Conservation (phyloP, 2,329 filamentous ascomycete genomes). For the Plectosphaerella sp. region DNA sequence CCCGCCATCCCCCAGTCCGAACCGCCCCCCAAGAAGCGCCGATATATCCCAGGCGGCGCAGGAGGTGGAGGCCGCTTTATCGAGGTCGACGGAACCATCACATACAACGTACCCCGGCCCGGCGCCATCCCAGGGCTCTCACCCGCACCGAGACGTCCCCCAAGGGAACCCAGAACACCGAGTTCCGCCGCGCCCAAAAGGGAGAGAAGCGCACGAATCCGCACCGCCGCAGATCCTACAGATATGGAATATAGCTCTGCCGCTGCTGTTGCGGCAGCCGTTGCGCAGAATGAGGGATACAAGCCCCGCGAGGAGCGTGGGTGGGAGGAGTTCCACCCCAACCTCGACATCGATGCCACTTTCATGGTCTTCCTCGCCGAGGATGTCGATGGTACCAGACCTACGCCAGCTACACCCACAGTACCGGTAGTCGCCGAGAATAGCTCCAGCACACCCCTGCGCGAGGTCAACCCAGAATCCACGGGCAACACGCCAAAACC, state of each 20-base stretch:
- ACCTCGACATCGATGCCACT: constrained; percentile 80
- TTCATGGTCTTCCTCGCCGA: constrained; percentile 77
- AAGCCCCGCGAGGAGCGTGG: constrained; percentile 94
- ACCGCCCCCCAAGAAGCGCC: constrained; percentile 64
- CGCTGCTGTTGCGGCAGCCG: constrained; percentile 82
- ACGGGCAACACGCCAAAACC: constrained; percentile 38
- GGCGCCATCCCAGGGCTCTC: neutral
- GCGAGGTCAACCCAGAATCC: constrained; percentile 37
- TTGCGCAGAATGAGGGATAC: constrained; percentile 91
- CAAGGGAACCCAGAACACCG: constrained; percentile 13
- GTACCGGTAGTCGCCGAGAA: constrained; percentile 14
- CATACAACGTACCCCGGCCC: constrained; percentile 34
- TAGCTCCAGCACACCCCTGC: constrained; percentile 41
- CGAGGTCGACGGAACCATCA: constrained; percentile 64
- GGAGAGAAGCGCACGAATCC: constrained; percentile 52
- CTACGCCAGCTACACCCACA: constrained; percentile 28
- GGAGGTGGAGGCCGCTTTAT: constrained; percentile 83
- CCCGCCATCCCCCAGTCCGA: constrained; percentile 34
- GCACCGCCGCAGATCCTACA: constrained; percentile 50
- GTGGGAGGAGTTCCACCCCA: constrained; percentile 97
- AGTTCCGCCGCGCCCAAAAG: constrained; percentile 41
- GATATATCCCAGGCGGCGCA: constrained; percentile 82
- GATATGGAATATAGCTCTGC: constrained; percentile 76
- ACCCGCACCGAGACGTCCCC: constrained; percentile 23
- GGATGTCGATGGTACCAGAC: constrained; percentile 72